Conservation (phyloP, 2,329 filamentous ascomycete species). For the Clarireedia paspali region DNA sequence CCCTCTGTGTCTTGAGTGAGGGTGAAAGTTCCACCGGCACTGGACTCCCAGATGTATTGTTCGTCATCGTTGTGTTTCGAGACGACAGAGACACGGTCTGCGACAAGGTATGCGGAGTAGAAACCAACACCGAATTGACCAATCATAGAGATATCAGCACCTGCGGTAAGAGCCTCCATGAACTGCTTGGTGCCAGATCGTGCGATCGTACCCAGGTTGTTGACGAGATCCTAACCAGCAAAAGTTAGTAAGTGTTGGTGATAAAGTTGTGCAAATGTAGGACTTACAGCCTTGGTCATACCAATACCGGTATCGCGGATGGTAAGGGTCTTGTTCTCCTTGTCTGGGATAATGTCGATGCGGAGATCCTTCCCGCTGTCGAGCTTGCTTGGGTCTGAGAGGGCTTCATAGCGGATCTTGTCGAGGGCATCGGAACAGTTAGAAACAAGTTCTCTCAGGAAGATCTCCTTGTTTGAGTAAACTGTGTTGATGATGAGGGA, state of each 20-base stretch:
- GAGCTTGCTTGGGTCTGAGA: conserved; percentile 95
- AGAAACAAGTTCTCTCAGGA: conserved; percentile 96
- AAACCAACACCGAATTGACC: conserved; percentile 99
- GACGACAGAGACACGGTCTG: conserved; percentile 88
- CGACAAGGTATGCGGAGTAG: conserved; percentile 99
- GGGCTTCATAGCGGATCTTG: conserved; percentile 98
- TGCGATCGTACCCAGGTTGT: conserved; percentile 99
- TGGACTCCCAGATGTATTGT: conserved; percentile 99
- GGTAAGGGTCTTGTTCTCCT: conserved; percentile 94
- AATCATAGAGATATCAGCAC: conserved; percentile 99
- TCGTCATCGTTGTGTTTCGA: conserved; percentile 99
- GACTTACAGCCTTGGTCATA: conserved; percentile 98
- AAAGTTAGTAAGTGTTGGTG: not conserved
- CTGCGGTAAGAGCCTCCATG: conserved; percentile 98
- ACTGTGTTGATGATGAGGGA: conserved; percentile 99
- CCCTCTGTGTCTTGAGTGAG: conserved; percentile 86
- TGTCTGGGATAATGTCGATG: conserved; percentile 97
- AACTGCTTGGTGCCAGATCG: conserved; percentile 99
- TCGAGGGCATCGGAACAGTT: conserved; percentile 98
- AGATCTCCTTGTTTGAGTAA: conserved; percentile 99
- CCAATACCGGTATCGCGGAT: conserved; percentile 98
- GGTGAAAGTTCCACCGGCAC: conserved; percentile 94
- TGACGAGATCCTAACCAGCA: conserved; percentile 79
- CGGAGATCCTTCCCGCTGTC: conserved; percentile 96
- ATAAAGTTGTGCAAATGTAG: too few species aligned